These are phyloP conservation scores for Ambrosiella cleistominuta DNA, from an alignment of 2,329 filamentous ascomycete species.

Conservation along the genomic window DNA sequence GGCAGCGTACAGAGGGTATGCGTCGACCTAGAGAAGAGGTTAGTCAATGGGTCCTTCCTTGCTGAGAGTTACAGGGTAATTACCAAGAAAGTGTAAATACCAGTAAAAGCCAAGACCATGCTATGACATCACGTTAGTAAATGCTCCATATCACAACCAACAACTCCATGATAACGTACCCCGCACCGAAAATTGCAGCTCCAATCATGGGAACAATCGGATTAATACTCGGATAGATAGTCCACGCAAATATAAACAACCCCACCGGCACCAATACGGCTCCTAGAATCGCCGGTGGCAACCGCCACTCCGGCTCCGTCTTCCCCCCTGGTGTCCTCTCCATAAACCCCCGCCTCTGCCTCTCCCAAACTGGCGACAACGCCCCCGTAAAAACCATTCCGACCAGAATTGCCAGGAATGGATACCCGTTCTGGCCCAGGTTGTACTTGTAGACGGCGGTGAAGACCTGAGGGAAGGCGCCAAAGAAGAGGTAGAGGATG, in stretches of 20 bases:
- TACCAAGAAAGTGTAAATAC: conserved; percentile 78
- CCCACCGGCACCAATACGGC: conserved; percentile 61
- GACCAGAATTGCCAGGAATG: conserved; percentile 54
- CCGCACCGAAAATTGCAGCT: conserved; percentile 51
- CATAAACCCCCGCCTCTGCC: conserved; percentile 33
- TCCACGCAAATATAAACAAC: conserved; percentile 82
- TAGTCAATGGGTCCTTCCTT: neutral
- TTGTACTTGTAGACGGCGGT: conserved; percentile 55
- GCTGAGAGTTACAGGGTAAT: conserved; percentile 17
- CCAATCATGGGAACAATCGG: conserved; percentile 65
- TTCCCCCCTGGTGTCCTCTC: neutral
- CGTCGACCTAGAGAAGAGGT: conserved; percentile 37
- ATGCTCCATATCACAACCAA: conserved; percentile 3
- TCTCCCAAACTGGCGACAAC: conserved; percentile 49
- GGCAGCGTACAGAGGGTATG: conserved; percentile 59
- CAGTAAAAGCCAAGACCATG: conserved; percentile 60
- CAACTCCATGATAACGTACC: conserved; percentile 32
- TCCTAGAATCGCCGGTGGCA: conserved; percentile 61
- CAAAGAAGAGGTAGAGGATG: conserved; percentile 80
- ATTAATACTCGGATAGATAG: conserved; percentile 54
- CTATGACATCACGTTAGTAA: conserved; percentile 25
- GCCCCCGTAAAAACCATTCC: conserved; percentile 49
- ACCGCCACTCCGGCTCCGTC: conserved; percentile 71
- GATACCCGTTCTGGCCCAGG: conserved; percentile 62
- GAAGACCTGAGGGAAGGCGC: conserved; percentile 72